These are phyloP conservation scores for Ceratocystis eucalypticola DNA, from an alignment of 2,329 filamentous ascomycete species.

Conservation along the genomic window DNA sequence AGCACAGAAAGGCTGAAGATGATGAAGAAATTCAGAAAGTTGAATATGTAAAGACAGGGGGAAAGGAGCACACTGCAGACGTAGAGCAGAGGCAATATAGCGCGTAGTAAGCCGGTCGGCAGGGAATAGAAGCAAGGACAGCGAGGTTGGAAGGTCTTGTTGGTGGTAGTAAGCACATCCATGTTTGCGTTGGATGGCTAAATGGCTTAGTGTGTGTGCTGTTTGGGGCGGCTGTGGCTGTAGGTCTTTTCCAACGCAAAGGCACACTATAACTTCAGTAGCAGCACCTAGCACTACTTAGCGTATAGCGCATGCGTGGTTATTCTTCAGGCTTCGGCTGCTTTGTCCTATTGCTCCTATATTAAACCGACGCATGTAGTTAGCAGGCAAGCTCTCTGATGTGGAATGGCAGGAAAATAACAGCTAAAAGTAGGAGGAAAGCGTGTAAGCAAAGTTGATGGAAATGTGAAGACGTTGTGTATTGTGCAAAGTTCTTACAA, in stretches of 20 bases:
- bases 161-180: background rate
- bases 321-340: background rate
- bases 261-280: background rate
- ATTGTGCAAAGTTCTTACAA: background rate
- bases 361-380: background rate
- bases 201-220: background rate
- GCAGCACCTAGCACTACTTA: background rate
- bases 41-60: background rate
- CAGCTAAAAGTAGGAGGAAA: background rate
- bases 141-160: background rate
- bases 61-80: background rate
- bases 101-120: background rate
- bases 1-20: constrained; percentile 14
- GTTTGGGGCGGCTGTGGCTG: background rate
- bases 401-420: background rate
- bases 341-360: background rate
- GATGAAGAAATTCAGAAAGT: constrained; percentile 1
- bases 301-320: background rate
- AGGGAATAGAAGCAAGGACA: constrained; percentile 3
- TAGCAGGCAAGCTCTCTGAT: background rate
- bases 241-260: background rate
- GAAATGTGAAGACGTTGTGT: background rate
- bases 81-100: background rate
- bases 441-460: background rate
- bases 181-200: background rate